Conservation (phyloP, 768 basidiomycete species). For the Leccinum fibrillosum region DNA sequence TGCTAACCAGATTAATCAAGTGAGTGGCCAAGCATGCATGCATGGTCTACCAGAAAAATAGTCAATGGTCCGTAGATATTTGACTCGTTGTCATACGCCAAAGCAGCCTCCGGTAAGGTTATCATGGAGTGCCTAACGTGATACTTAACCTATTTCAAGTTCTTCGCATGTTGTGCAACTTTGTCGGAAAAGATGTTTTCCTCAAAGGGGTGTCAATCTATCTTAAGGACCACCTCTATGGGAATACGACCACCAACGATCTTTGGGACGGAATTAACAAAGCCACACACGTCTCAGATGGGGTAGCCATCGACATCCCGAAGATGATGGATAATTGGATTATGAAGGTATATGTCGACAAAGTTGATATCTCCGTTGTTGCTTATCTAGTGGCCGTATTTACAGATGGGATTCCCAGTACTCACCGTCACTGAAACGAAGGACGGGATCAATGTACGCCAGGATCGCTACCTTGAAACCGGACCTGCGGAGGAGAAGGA, state of each 20-base stretch:
- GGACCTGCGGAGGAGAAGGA: conserved; percentile 77
- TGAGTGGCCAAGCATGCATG: conserved; percentile 16
- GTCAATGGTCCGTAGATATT: conserved; percentile 60
- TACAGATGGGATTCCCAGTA: conserved; percentile 80
- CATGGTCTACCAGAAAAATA: background rate
- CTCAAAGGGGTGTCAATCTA: conserved; percentile 87
- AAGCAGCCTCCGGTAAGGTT: conserved; percentile 66
- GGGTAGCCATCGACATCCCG: conserved; percentile 54
- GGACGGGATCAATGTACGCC: conserved; percentile 72
- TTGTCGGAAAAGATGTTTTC: conserved; percentile 88
- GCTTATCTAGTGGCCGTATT: background rate
- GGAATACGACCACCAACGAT: conserved; percentile 80
- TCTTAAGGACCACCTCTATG: conserved; percentile 83
- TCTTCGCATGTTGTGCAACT: conserved; percentile 89
- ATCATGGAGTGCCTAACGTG: background rate
- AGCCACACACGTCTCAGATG: conserved; percentile 50
- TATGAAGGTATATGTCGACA: conserved; percentile 48
- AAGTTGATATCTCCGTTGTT: background rate
- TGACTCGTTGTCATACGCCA: conserved; percentile 83
- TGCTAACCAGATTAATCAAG: conserved; percentile 80
- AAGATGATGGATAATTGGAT: conserved; percentile 92
- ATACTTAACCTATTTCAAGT: conserved; percentile 40
- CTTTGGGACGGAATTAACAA: conserved; percentile 83
- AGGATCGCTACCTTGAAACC: conserved; percentile 90
- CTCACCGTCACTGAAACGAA: conserved; percentile 77